Percentiles rank a stretch among this genome's conserved stretches.
Conservation (phyloP, 306 rosid genomes). For the Leucaena leucocephala region DNA sequence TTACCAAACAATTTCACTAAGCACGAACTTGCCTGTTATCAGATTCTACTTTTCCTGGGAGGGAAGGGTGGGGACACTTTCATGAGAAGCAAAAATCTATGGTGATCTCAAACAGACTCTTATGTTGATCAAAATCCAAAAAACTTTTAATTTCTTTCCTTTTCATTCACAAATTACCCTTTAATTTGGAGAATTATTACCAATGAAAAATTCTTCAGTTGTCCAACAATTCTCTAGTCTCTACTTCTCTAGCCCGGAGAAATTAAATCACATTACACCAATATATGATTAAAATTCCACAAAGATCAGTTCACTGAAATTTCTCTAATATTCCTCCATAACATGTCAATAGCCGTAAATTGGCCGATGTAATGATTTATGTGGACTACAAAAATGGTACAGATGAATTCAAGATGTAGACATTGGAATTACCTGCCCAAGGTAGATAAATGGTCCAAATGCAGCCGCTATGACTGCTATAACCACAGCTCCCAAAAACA, state of each 20-base stretch:
- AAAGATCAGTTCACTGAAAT: conserved; percentile 5
- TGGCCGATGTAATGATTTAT: conserved; percentile 14
- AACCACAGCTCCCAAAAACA: conserved; percentile 65
- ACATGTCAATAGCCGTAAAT: conserved; percentile 1
- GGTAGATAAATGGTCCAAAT: conserved; percentile 79
- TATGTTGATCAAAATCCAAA: too few species aligned
- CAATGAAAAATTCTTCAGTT: neutral
- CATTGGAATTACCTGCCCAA: conserved; percentile 73
- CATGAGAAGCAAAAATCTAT: too few species aligned
- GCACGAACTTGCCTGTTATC: too few species aligned
- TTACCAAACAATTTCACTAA: too few species aligned
- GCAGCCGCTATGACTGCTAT: conserved; percentile 70
- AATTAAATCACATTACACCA: neutral
- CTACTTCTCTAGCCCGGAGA: neutral
- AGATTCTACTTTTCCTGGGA: too few species aligned
- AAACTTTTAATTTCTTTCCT: too few species aligned
- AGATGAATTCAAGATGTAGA: neutral
- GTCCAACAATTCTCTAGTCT: neutral
- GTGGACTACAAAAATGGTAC: conserved; percentile 17
- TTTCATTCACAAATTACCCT: too few species aligned
- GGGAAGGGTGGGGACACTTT: too few species aligned
- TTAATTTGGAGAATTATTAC: too few species aligned
- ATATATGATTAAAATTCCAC: conserved; percentile 15
- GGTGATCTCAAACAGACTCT: too few species aligned
- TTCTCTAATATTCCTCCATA: neutral